Conservation (phyloP, 1,139 yeast genomes). For the Hyphopichia buzzinii region DNA sequence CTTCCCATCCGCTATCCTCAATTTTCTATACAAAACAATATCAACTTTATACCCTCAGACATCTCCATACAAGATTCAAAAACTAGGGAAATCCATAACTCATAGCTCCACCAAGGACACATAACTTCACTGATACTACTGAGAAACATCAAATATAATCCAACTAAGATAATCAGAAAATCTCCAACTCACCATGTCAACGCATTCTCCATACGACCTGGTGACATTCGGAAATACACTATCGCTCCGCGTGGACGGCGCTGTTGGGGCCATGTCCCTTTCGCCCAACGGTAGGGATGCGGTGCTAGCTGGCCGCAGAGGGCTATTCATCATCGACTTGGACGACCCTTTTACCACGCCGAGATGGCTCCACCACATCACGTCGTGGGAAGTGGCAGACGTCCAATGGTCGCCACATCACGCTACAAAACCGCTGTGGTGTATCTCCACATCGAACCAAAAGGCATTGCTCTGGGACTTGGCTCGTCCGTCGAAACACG, state of each 20-base stretch:
- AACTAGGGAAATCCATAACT: too few relatives aligned
- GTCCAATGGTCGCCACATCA: slow-evolving; percentile 97
- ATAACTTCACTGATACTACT: too few relatives aligned
- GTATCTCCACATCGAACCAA: slow-evolving; percentile 90
- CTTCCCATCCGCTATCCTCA: too few relatives aligned
- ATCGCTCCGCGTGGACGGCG: slow-evolving; percentile 85
- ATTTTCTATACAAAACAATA: too few relatives aligned
- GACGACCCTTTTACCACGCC: slow-evolving; percentile 97
- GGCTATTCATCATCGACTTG: slow-evolving; percentile 83
- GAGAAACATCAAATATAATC: too few relatives aligned
- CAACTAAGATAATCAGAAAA: too few relatives aligned
- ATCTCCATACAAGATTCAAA: too few relatives aligned
- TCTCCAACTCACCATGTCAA: too few relatives aligned
- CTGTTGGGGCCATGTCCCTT: slow-evolving; percentile 89
- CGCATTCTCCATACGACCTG: slow-evolving; percentile 33
- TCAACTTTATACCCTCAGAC: too few relatives aligned
- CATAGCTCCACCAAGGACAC: too few relatives aligned
- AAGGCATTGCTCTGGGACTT: slow-evolving; percentile 94
- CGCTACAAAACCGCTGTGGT: slow-evolving; percentile 80
- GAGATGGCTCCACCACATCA: slow-evolving; percentile 84
- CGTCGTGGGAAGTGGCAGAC: slow-evolving; percentile 98
- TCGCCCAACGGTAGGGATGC: slow-evolving; percentile 94
- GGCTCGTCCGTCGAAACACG: slow-evolving; percentile 69
- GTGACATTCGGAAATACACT: slow-evolving; percentile 75
- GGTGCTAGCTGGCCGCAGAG: slow-evolving; percentile 86